Conservation (phyloP, 1,284 basidiomycete genomes). For the Ustilago cynodontis region DNA sequence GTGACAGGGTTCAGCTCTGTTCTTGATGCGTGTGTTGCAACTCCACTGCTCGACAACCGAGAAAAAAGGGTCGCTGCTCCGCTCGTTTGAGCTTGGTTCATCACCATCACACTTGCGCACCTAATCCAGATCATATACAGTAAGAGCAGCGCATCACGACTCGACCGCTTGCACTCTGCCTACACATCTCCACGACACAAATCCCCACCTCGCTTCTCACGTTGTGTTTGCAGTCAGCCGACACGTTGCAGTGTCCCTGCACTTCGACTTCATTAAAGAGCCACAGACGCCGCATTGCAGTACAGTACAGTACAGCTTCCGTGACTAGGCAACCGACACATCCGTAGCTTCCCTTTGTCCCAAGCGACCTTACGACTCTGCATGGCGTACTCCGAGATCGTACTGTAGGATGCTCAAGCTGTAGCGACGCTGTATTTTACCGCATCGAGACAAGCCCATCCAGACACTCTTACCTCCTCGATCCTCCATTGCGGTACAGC, state of each 20-base stretch:
- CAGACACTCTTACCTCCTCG: neutral
- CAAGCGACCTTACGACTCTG: conserved; percentile 3
- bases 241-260: conserved; percentile 2
- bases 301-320: neutral
- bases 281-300: conserved; percentile 7
- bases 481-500: neutral
- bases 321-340: conserved; percentile 15
- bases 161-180: neutral
- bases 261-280: conserved; percentile 30
- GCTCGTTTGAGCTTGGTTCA: neutral
- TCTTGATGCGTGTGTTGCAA: neutral
- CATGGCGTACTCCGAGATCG: conserved; percentile 9
- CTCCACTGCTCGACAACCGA: conserved; percentile 3
- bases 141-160: neutral
- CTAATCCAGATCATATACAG: neutral
- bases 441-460: conserved; percentile 8
- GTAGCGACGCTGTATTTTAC: conserved; percentile 24
- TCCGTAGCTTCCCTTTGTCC: conserved; percentile 13
- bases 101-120: conserved; percentile 1
- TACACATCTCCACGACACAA: neutral
- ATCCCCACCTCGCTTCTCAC: neutral
- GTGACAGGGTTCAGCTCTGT: neutral
- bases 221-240: neutral
- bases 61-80: neutral
- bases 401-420: conserved; percentile 20